phyloP scores from a whole-genome alignment of 2,329 filamentous ascomycete genomes.

The Colletotrichum sp. region DNA sequence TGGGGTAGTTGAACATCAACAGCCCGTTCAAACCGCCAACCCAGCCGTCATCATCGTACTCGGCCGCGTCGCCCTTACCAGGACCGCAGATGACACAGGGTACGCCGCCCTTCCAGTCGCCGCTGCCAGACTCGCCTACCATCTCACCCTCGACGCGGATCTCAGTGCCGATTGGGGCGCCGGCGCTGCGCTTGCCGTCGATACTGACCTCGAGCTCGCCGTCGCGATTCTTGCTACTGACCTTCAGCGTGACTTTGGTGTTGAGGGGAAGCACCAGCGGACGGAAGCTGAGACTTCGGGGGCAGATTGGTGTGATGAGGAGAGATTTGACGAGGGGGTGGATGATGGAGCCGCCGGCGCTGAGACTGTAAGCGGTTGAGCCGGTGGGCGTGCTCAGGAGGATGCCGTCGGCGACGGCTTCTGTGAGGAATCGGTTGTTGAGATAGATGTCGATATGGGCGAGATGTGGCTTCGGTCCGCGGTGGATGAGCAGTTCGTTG shows the following conservation, averaged over 20 bases:
- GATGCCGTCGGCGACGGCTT: constrained; percentile 94
- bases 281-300: constrained; percentile 88
- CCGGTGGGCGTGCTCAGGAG: constrained; percentile 93
- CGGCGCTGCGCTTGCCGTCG: constrained; percentile 73
- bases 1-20: constrained; percentile 97
- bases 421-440: constrained; percentile 87
- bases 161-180: constrained; percentile 78
- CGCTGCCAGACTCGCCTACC: constrained; percentile 58
- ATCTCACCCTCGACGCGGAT: constrained; percentile 88
- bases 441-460: constrained; percentile 92
- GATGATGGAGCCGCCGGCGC: constrained; percentile 89
- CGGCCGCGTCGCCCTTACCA: constrained; percentile 48
- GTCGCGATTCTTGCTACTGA: constrained; percentile 82
- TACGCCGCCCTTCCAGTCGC: constrained; percentile 75
- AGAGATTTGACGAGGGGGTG: constrained; percentile 90
- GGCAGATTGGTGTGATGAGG: constrained; percentile 92
- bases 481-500: constrained; percentile 94
- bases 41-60: constrained; percentile 85
- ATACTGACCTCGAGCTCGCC: constrained; percentile 81
- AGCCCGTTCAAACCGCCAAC: constrained; percentile 92
- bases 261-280: constrained; percentile 89
- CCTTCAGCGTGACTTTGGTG: constrained; percentile 79
- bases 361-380: constrained; percentile 94
- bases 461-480: constrained; percentile 87
- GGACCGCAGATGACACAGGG: constrained; percentile 82